Conservation (phyloP, 192 early-diverging fungal species). For the Coemansia reversa region DNA sequence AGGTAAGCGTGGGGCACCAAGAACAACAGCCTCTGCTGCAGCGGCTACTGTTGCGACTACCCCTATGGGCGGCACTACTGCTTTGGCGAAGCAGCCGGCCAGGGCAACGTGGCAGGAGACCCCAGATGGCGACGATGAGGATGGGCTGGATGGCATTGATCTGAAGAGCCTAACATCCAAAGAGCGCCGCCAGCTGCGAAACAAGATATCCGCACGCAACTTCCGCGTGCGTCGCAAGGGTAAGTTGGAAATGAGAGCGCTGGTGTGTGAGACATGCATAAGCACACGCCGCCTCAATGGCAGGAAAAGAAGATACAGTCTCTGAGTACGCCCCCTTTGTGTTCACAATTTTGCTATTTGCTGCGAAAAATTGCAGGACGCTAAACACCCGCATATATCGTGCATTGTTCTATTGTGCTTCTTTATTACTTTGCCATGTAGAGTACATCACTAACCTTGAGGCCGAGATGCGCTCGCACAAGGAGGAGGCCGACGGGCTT, state of each 20-base stretch:
- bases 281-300: not conserved
- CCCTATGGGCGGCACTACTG: not conserved
- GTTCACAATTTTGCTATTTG: not conserved
- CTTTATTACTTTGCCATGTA: constrained; percentile 19
- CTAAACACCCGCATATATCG: not conserved
- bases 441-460: constrained; percentile 65
- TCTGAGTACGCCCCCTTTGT: not conserved
- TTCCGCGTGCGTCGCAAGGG: constrained; percentile 83
- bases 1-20: constrained; percentile 8
- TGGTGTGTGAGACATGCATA: not conserved
- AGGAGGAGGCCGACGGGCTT: constrained; percentile 55
- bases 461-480: constrained; percentile 57
- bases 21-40: constrained; percentile 13
- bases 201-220: constrained; percentile 85
- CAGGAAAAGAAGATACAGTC: not conserved
- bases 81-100: not conserved
- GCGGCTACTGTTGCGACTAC: not conserved
- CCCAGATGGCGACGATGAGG: constrained; percentile 25
- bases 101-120: constrained; percentile 13
- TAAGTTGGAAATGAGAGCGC: constrained; percentile 14
- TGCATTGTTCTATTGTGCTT: not conserved
- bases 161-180: constrained; percentile 67
- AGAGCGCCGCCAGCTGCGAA: constrained; percentile 79
- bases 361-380: not conserved
- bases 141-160: constrained; percentile 54